Conservation (phyloP, 768 basidiomycete species). For the Collybia sp. region DNA sequence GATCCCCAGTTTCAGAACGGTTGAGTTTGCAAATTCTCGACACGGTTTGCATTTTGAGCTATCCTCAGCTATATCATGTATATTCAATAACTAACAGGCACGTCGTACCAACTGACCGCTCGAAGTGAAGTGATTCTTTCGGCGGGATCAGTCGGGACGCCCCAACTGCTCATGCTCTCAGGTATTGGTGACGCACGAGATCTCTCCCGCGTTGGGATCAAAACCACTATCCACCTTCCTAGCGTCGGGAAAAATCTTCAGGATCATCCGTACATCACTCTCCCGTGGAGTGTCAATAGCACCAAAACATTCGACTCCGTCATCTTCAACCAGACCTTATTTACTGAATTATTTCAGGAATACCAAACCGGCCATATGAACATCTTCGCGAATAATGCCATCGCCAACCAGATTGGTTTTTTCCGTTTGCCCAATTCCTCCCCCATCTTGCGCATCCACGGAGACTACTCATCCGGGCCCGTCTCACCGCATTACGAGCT, state of each 20-base stretch:
- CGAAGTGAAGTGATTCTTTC: constrained; percentile 8
- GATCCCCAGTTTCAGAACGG: too few species aligned
- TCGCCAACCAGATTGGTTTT: constrained; percentile 18
- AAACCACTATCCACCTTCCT: constrained; percentile 4
- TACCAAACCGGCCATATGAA: constrained; percentile 13
- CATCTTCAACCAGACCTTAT: not conserved
- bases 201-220: constrained; percentile 4
- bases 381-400: constrained; percentile 12
- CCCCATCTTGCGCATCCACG: constrained; percentile 19
- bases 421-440: constrained; percentile 22
- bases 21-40: too few species aligned
- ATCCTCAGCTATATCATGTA: too few species aligned
- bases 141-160: constrained; percentile 8
- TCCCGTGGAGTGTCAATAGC: constrained; percentile 8
- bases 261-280: constrained; percentile 7
- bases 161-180: constrained; percentile 7
- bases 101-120: not conserved
- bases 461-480: constrained; percentile 31
- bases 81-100: too few species aligned
- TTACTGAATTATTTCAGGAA: constrained; percentile 4
- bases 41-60: too few species aligned
- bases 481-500: constrained; percentile 29
- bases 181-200: constrained; percentile 6
- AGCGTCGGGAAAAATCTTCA: constrained; percentile 8
- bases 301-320: constrained; percentile 6